Conservation (phyloP, 495 filamentous ascomycete species). For the Articulospora tetracladia region DNA sequence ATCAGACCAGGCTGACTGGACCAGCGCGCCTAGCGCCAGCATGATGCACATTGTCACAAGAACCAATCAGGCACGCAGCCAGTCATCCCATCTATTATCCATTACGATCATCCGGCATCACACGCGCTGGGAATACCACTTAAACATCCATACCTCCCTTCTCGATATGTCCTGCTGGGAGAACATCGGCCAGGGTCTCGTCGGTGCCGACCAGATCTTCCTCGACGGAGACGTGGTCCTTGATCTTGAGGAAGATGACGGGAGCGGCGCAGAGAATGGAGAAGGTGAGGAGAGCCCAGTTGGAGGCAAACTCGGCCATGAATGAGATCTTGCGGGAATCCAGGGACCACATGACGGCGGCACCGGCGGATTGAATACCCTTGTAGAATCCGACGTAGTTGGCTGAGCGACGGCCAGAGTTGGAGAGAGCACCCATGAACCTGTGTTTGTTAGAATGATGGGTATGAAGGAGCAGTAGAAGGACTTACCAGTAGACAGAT, state of each 20-base stretch:
- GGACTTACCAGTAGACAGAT: constrained; percentile 76
- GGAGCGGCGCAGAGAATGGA: constrained; percentile 73
- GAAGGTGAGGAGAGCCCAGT: constrained; percentile 57
- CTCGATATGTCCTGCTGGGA: constrained; percentile 20
- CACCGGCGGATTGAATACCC: constrained; percentile 92
- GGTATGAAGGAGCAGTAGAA: background rate
- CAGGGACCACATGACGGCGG: constrained; percentile 79
- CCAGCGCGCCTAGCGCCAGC: too few species aligned
- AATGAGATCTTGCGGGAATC: constrained; percentile 63
- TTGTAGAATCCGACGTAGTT: constrained; percentile 97
- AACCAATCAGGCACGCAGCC: too few species aligned
- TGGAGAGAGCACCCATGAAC: constrained; percentile 90
- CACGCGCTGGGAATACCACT: background rate
- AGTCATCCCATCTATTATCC: too few species aligned
- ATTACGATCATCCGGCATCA: background rate
- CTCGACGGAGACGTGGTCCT: constrained; percentile 66
- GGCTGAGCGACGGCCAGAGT: constrained; percentile 86
- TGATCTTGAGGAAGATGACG: constrained; percentile 74
- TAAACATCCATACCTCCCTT: constrained; percentile 16
- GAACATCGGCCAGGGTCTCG: constrained; percentile 68
- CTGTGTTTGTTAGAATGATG: constrained; percentile 36
- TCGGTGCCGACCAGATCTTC: constrained; percentile 81
- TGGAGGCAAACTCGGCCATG: constrained; percentile 38
- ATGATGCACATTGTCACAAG: too few species aligned
- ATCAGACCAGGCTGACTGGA: too few species aligned